A percentile compares a stretch with the other conserved stretches of the same genome.
Evolutionary conservation across 352 stramenopile genomes (phyloP).

Genomic region (Phytophthora pinifolia): DNA sequence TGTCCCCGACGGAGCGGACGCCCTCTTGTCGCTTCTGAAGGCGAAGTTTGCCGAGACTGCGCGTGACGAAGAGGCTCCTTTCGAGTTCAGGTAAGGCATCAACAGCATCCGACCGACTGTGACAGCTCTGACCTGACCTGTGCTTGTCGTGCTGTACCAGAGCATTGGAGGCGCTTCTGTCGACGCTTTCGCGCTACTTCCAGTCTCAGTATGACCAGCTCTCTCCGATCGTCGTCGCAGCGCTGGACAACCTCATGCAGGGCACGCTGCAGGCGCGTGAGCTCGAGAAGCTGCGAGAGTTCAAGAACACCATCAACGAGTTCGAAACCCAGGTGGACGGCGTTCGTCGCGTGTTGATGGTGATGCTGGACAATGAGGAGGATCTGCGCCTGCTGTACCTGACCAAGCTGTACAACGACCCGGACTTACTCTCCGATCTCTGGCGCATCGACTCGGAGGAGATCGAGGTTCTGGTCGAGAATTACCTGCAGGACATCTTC

Average conservation of each 20-base stretch:
- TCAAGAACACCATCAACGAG: slow-evolving; percentile 81
- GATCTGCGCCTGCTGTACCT: slow-evolving; percentile 67
- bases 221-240: slow-evolving; percentile 40
- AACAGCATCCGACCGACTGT: neutral
- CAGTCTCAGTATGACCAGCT: slow-evolving; percentile 47
- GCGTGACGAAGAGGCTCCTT: slow-evolving; percentile 45
- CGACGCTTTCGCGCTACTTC: slow-evolving; percentile 60
- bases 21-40: slow-evolving; percentile 43
- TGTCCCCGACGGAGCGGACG: slow-evolving; percentile 42
- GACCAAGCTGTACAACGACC: slow-evolving; percentile 46
- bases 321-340: slow-evolving; percentile 67
- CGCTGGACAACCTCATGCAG: slow-evolving; percentile 51
- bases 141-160: slow-evolving; percentile 11
- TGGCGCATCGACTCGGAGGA: slow-evolving; percentile 59
- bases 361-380: slow-evolving; percentile 71
- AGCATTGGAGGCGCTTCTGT: slow-evolving; percentile 51
- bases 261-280: slow-evolving; percentile 47
- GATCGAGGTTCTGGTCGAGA: slow-evolving; percentile 56
- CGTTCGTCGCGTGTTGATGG: slow-evolving; percentile 63
- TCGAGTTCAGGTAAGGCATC: slow-evolving; percentile 44
- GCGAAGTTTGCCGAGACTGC: slow-evolving; percentile 47
- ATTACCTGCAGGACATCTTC: slow-evolving; percentile 67
- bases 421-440: slow-evolving; percentile 31
- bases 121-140: neutral
- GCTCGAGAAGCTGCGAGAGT: slow-evolving; percentile 58